Percentiles rank a stretch among this genome's conserved stretches.
Evolutionary conservation across 306 rosid genomes (phyloP).

Genomic region (Mimosa pudica): DNA sequence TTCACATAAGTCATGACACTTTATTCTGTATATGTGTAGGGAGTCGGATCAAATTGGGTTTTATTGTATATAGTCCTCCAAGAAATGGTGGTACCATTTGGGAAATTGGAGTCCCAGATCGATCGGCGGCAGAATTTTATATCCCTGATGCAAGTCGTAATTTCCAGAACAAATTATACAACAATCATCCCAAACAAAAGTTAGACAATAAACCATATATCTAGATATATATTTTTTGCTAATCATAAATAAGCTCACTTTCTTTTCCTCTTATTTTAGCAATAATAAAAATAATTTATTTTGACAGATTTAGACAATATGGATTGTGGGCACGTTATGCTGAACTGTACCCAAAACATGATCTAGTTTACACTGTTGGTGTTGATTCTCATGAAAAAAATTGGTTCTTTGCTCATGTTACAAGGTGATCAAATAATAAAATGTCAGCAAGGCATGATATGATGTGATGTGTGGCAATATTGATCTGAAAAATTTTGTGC

Average conservation of each 20-base stretch:
- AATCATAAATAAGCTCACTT: background rate
- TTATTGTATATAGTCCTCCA: constrained; percentile 55
- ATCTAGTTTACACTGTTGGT: constrained; percentile 57
- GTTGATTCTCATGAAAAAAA: constrained; percentile 32
- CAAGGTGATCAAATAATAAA: constrained; percentile 35
- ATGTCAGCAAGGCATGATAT: background rate
- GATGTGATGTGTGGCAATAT: background rate
- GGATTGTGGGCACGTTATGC: constrained; percentile 74
- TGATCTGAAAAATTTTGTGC: background rate
- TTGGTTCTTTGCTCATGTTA: constrained; percentile 77
- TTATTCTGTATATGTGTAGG: constrained; percentile 41
- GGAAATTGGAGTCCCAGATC: constrained; percentile 95
- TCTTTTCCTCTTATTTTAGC: background rate
- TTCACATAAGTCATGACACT: background rate
- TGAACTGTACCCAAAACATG: constrained; percentile 50
- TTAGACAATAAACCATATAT: constrained; percentile 18
- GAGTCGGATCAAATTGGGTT: constrained; percentile 32
- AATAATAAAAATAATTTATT: background rate
- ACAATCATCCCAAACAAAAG: constrained; percentile 44
- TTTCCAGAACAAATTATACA: constrained; percentile 61
- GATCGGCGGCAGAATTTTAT: constrained; percentile 70
- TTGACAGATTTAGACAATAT: constrained; percentile 64
- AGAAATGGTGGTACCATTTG: constrained; percentile 83
- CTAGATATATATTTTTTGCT: no score
- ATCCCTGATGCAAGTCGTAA: constrained; percentile 69